Evolutionary conservation across 202 grass and related monocot species (phyloP), one percentile per base, ranked within the genome.

Genomic region (Tripidium arundinaceum): DNA sequence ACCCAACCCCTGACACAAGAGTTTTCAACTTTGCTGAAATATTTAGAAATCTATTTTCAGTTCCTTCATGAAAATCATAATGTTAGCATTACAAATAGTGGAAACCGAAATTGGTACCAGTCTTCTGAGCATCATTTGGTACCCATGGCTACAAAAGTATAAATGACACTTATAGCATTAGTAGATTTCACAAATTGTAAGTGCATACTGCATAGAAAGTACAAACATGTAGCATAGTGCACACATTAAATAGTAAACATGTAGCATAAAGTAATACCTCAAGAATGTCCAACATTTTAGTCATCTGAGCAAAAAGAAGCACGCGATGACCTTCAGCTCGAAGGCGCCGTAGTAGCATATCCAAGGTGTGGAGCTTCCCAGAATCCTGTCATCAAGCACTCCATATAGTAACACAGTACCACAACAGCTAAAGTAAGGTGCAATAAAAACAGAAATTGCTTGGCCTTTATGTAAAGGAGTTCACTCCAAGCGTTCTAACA

Each of bases 271-370:
- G 19, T 80, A 75, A 59, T 93, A 99, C 97, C 97, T 96, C 97
- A 65, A 99, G 92, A 83, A 96, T 99, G 85, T 99, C 86, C 75
- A 99, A 85, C 97, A 99, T 99, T 91, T 99, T 99, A 86, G 97
- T 99, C 97, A 99, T 99, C 85, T 99, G 97, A 62, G 93, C 93
- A 84, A 99, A 99, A 63, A 99, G 74, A 62, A 99, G 92, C 70
- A 99, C 97, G 33, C 97, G 97, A 80, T 99, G 97, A 82, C 94
- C 94, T 81, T 88, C 90, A 79, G 90, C 87, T 66, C 97, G 88
- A 36, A 99, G 92, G 52, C 91, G 93, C 68, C 92, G 88, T 28
- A 99, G 68, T 76, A 99, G 79, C 78, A 88, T 83, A 88, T 99
- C 96, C 50, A 99, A 75, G 12, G 96, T 99, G 54, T 96, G 92